Percentiles rank a stretch among this genome's conserved stretches.
Conservation (phyloP, 192 early-diverging fungal genomes). For the Hyaloraphidium curvatum region DNA sequence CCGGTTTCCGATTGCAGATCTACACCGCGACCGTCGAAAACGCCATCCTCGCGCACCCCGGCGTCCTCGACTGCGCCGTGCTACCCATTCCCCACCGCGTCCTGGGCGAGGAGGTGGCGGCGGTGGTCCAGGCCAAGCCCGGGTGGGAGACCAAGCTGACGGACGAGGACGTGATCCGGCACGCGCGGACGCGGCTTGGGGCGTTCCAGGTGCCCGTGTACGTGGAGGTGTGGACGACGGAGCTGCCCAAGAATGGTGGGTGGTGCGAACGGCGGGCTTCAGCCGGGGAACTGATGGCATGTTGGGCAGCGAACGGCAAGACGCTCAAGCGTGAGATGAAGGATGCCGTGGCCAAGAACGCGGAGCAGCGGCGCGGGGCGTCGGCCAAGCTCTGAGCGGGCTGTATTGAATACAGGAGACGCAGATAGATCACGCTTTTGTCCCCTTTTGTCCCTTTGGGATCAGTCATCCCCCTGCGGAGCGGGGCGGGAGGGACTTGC, state of each 20-base stretch:
- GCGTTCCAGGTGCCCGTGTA: conserved; percentile 1
- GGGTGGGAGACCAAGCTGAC: background rate
- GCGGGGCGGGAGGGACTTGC: too few species aligned
- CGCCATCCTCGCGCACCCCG: conserved; percentile 7
- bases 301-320: conserved; percentile 2
- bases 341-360: background rate
- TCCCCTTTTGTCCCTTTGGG: too few species aligned
- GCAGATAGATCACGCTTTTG: too few species aligned
- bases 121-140: conserved; percentile 4
- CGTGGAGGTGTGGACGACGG: background rate
- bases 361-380: too few species aligned
- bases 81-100: conserved; percentile 7
- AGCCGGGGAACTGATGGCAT: too few species aligned
- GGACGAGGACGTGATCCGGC: background rate
- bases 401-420: too few species aligned
- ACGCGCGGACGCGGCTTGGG: background rate
- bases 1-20: background rate
- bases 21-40: conserved; percentile 3
- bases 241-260: conserved; percentile 5
- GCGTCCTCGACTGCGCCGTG: conserved; percentile 9
- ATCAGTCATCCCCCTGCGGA: too few species aligned
- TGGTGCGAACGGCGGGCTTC: too few species aligned
- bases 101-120: conserved; percentile 12
- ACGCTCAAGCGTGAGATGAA: conserved; percentile 1
- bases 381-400: too few species aligned